Conservation (phyloP, 768 basidiomycete species). For the Calocybe gangraenosa region DNA sequence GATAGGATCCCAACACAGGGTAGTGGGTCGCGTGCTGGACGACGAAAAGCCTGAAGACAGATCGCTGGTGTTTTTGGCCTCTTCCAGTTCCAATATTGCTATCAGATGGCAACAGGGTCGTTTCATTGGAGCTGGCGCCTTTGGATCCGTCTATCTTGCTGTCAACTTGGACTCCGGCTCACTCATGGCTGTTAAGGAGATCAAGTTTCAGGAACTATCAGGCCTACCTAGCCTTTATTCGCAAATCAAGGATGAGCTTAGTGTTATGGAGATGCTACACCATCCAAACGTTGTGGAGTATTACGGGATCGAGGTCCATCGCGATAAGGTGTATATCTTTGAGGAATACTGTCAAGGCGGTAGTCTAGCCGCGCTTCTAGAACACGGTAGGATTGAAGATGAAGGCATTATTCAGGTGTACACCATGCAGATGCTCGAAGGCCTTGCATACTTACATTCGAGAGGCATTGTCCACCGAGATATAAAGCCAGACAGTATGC, state of each 20-base stretch:
- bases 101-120: constrained; percentile 98
- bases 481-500: constrained; percentile 97
- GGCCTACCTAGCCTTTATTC: constrained; percentile 85
- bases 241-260: constrained; percentile 93
- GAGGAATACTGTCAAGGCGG: constrained; percentile 98
- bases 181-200: constrained; percentile 99
- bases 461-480: constrained; percentile 93
- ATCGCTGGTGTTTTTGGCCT: constrained; percentile 90
- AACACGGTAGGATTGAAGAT: constrained; percentile 94
- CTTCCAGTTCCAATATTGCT: constrained; percentile 92
- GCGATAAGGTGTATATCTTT: constrained; percentile 98
- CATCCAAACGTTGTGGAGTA: constrained; percentile 99
- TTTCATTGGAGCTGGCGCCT: constrained; percentile 98
- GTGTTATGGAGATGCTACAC: constrained; percentile 96
- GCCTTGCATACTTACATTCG: constrained; percentile 89
- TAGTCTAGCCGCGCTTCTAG: constrained; percentile 81
- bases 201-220: constrained; percentile 91
- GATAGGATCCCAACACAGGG: constrained; percentile 64
- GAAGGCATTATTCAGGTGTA: constrained; percentile 95
- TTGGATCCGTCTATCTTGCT: constrained; percentile 98
- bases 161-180: constrained; percentile 94
- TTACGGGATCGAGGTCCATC: constrained; percentile 97
- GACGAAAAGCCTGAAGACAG: constrained; percentile 92
- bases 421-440: constrained; percentile 95
- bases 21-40: constrained; percentile 89